A percentile compares a stretch with the other conserved stretches of the same genome.
Evolutionary conservation across 176 grass and related monocot species (phyloP).

Genomic region (Metroxylon sagu): DNA sequence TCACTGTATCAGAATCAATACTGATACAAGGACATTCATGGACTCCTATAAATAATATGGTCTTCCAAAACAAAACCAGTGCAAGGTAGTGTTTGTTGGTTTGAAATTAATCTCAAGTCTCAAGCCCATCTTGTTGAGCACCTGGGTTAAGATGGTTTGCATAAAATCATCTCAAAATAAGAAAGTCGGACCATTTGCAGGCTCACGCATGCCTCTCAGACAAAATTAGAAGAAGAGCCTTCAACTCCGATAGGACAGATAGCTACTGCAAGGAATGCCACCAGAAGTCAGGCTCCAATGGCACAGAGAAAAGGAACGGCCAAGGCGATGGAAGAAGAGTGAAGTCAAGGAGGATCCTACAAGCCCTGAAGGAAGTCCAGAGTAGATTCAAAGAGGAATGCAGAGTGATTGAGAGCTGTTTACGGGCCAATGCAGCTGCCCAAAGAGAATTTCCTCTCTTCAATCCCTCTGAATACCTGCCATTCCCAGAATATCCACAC

Average conservation of each 20-base stretch:
- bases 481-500: slow-evolving; percentile 53
- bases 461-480: slow-evolving; percentile 33
- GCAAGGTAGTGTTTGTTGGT: too few species aligned
- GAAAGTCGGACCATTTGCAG: slow-evolving; percentile 19
- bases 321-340: too few species aligned
- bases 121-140: too few species aligned
- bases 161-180: too few species aligned
- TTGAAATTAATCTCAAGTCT: too few species aligned
- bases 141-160: too few species aligned
- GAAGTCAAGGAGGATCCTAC: neutral
- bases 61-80: too few species aligned
- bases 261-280: slow-evolving; percentile 63
- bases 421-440: slow-evolving; percentile 32
- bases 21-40: too few species aligned
- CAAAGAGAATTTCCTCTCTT: slow-evolving; percentile 45
- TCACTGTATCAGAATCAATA: too few species aligned
- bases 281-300: neutral
- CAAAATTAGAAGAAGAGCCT: slow-evolving; percentile 39
- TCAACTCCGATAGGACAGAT: slow-evolving; percentile 31
- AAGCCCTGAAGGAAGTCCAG: slow-evolving; percentile 46
- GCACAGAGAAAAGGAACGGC: too few species aligned
- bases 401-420: slow-evolving; percentile 52
- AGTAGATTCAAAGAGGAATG: slow-evolving; percentile 57
- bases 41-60: too few species aligned
- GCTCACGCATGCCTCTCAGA: slow-evolving; percentile 70